phyloP scores from a whole-genome alignment of 345 rosid genomes.

The Gossypium anomalum region DNA sequence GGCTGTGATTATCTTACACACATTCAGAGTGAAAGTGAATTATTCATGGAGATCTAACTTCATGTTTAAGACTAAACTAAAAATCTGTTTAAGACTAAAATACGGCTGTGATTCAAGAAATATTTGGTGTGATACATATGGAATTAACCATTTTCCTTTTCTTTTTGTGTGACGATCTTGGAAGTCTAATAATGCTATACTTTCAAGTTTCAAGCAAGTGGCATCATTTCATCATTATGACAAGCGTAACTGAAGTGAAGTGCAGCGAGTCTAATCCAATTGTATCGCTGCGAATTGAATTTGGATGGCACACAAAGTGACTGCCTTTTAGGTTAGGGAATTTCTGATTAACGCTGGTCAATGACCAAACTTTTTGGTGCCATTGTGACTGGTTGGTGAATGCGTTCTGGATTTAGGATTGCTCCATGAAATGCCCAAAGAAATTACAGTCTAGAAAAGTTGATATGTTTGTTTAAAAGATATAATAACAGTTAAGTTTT shows the following conservation, averaged over 20 bases:
- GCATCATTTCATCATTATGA: neutral
- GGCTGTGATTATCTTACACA: neutral
- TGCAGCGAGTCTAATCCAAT: neutral
- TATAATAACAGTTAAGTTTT: too few relatives aligned
- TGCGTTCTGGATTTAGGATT: neutral
- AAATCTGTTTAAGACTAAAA: too few relatives aligned
- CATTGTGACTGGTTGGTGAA: constrained; percentile 1
- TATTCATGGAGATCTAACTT: too few relatives aligned
- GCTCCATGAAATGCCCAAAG: neutral
- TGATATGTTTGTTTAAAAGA: neutral
- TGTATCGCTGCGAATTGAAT: neutral
- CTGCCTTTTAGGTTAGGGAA: neutral
- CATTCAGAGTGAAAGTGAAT: too few relatives aligned
- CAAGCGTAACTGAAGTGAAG: neutral
- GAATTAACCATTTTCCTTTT: neutral
- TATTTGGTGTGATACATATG: neutral
- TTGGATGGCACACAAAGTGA: neutral
- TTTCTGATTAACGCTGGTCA: neutral
- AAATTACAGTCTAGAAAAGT: neutral
- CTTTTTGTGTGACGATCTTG: neutral
- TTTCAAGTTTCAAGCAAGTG: neutral
- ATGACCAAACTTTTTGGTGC: neutral
- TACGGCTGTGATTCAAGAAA: neutral
- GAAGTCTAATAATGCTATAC: neutral
- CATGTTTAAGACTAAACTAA: too few relatives aligned